These are phyloP conservation scores for Erigeron canadensis DNA, from an alignment of 129 eudicot genomes.

Conservation along the genomic window DNA sequence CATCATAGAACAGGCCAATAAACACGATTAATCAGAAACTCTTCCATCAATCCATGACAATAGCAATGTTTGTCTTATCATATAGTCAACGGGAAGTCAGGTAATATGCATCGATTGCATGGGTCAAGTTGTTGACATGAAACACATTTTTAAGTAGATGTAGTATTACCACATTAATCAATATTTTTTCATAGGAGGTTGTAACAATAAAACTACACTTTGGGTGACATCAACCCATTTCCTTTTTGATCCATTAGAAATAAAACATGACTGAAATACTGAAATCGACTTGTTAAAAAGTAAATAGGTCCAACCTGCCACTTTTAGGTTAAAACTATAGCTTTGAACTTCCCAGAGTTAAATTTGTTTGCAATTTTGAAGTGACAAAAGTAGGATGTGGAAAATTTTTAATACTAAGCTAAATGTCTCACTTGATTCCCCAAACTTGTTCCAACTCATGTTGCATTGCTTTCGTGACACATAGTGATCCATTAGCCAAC, in stretches of 20 bases:
- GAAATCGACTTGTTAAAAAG: background rate
- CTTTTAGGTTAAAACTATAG: background rate
- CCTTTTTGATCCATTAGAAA: background rate
- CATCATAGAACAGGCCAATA: background rate
- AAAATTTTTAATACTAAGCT: slow-evolving; percentile 18
- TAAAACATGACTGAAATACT: too few species aligned
- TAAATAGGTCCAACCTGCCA: background rate
- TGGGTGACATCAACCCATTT: background rate
- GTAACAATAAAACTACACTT: slow-evolving; percentile 10
- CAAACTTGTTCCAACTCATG: slow-evolving; percentile 95
- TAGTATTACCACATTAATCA: slow-evolving; percentile 2
- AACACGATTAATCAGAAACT: background rate
- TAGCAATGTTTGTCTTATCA: background rate
- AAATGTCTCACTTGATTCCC: slow-evolving; percentile 80
- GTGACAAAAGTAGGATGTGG: slow-evolving; percentile 9
- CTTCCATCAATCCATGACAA: background rate
- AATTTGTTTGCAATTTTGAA: slow-evolving; percentile 15
- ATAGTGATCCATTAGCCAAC: slow-evolving; percentile 85
- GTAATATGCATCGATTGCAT: background rate
- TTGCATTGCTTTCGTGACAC: slow-evolving; percentile 95
- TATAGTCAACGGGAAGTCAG: background rate
- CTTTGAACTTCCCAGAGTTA: background rate
- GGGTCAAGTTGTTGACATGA: background rate
- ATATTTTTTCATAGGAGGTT: background rate
- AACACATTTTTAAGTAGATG: background rate